A percentile compares a stretch with the other conserved stretches of the same genome.
Conservation (phyloP, 345 rosid species). For the Eucalyptus albens region DNA sequence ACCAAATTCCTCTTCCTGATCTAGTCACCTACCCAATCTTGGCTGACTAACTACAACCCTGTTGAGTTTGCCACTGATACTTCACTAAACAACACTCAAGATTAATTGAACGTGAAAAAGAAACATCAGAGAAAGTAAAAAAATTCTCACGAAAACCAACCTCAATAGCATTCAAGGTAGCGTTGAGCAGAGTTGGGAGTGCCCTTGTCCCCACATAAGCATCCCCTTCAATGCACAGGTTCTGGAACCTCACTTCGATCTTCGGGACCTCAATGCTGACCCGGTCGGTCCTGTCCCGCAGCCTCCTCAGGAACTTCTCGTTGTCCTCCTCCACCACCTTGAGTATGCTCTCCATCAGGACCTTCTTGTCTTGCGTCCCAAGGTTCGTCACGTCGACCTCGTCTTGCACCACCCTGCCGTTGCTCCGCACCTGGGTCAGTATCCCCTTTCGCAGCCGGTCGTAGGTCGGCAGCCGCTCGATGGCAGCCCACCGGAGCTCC, state of each 20-base stretch:
- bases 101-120: accelerated
- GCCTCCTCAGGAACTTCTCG: constrained; percentile 6
- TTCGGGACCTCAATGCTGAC: constrained; percentile 20
- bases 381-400: constrained; percentile 19
- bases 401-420: constrained; percentile 2
- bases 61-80: too few relatives aligned
- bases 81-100: too few relatives aligned
- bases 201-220: constrained; percentile 28
- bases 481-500: constrained; percentile 18
- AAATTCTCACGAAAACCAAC: not conserved
- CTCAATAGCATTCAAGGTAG: constrained; percentile 18
- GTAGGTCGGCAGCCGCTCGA: constrained; percentile 23
- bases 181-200: constrained; percentile 22
- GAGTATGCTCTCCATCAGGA: constrained; percentile 15
- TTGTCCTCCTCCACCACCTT: constrained; percentile 21
- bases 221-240: constrained; percentile 20
- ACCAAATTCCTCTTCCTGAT: too few relatives aligned
- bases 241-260: constrained; percentile 28
- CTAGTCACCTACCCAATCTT: too few relatives aligned
- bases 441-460: constrained; percentile 14
- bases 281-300: constrained; percentile 15
- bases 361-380: constrained; percentile 16
- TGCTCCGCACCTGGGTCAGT: constrained; percentile 5
- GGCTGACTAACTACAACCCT: accelerated
- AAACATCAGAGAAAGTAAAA: not conserved